phyloP scores from a whole-genome alignment of 768 basidiomycete genomes.

The Suillus hirtellus region DNA sequence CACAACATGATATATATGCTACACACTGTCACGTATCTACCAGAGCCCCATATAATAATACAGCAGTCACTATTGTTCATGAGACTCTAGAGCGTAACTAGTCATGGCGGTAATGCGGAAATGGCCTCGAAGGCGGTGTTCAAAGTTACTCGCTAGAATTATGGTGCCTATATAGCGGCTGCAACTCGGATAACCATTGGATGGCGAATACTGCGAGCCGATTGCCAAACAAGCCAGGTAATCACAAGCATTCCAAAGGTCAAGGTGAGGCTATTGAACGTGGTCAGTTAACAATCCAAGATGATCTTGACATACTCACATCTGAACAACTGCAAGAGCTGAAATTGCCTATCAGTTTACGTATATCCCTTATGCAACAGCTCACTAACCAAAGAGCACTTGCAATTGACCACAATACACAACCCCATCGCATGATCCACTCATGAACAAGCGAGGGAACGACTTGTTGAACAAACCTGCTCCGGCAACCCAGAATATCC shows the following conservation, averaged over 20 bases:
- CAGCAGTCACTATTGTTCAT: neutral
- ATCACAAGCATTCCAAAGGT: slow-evolving; percentile 49
- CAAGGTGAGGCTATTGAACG: slow-evolving; percentile 40
- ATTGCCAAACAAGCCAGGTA: slow-evolving; percentile 55
- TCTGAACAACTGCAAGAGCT: slow-evolving; percentile 54
- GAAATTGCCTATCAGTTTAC: slow-evolving; percentile 14
- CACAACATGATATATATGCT: neutral
- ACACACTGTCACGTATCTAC: neutral
- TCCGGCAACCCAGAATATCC: slow-evolving; percentile 61
- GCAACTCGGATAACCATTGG: slow-evolving; percentile 28
- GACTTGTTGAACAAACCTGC: slow-evolving; percentile 52
- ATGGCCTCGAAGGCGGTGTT: neutral
- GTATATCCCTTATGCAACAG: neutral
- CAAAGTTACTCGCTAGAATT: neutral
- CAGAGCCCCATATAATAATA: neutral
- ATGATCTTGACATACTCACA: slow-evolving; percentile 36
- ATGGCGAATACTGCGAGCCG: slow-evolving; percentile 40
- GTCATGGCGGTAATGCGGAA: slow-evolving; percentile 1
- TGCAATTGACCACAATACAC: slow-evolving; percentile 61
- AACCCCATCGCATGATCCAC: slow-evolving; percentile 39
- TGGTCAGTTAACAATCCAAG: slow-evolving; percentile 14
- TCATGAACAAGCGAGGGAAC: slow-evolving; percentile 44
- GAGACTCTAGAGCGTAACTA: neutral
- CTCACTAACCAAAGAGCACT: slow-evolving; percentile 50
- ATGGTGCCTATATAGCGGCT: neutral